Base-by-base conservation (phyloP, 192 early-diverging fungal species). In the Linnemannia schmuckeri region DNA sequence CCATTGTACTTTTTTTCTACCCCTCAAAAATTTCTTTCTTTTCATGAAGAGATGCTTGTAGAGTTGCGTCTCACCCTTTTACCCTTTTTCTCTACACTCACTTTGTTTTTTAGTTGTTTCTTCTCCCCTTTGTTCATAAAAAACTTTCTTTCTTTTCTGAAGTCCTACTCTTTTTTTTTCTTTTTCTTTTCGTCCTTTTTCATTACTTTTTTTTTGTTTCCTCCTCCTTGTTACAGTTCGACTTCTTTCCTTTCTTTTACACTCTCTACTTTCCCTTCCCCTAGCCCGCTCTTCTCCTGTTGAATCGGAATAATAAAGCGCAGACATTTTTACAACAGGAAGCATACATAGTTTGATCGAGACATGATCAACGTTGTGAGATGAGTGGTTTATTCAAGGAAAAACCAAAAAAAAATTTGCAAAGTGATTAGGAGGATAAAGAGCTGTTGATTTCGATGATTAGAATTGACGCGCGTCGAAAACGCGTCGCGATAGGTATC, bases 21-120 rank as follows among this genome's bases (percentile, higher is more conserved):
- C 18, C 27, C n/a, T n/a, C n/a, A n/a, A n/a, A n/a, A n/a, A n/a
- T 46, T 68, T 17, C 47, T 35, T 57, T n/a, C 24, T 66, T 61
- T 40, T 78, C 40, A 78, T 83, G 76, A 83, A 66, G 68, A 76
- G 75, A 76, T 71, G 81, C 81, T 41, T 7, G 68, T 76, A 82
- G 81, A 72, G 81, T 71, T 70, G 81, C 81, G 44, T 76, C 82
- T 83, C 77, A 74, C 76, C 72, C 75, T 75, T 82, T 81, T 87
- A 74, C 79, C 79, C 84, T 77, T 42, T 52, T 40, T 57, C 55
- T 57, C 70, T 42, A n/a, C 57, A 61, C 33, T 47, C 46, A 57
- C 55, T n/a, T 78, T 78, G 41, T 33, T 42, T 49, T 74, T 79
- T 72, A 30, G n/a, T 70, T 33, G 63, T 27, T 80, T 27, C 46